Base-by-base conservation (phyloP, 2,329 filamentous ascomycete genomes). In the Epichloe baconii region DNA sequence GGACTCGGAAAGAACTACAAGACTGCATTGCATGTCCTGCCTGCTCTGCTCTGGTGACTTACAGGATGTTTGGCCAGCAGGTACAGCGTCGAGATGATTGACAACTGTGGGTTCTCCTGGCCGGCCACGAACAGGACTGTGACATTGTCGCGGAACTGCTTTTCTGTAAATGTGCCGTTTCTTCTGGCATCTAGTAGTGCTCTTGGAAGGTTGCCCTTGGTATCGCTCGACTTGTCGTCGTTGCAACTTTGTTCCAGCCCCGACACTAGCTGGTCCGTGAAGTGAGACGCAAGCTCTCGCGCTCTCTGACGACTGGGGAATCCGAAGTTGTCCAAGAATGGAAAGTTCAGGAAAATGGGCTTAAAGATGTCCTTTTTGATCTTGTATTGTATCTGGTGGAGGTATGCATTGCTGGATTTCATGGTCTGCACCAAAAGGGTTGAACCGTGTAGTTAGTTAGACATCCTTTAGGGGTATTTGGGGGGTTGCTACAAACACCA, bases 101-200 rank as follows among this genome's bases (percentile, higher is more conserved):
- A 57, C 49, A 66, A 58, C 56, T 71, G 68, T 1, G 66, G 63
- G 50, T 71, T 71, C 55, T 71, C 69, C 48, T 71, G 68, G 0
- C 67, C 67, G 0, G 69, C 68, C 14, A 71, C 60, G 45, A 70
- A 71, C 1, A 63, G 57, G 14, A 71, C 64, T 37, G 67, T 68
- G 17, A 68, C 52, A 42, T 71, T 71, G 47, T 69, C 65, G 15
- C 66, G 62, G 53, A 69, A 65, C 48, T 71, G 67, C 49, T 64
- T 62, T 50, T 70, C 64, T 6, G 56, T 64, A 37, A 63, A 59
- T 15, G 51, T 49, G 4, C 63, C 62, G 4, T 54, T 48, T 7
- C 49, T 38, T 34, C 55, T 42, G 4, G 62, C 61, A 4, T 46
- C 51, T n/a, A 62, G 47, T n/a, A 64, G 55, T 11, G 56, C 52